These are phyloP conservation scores for Xanthoconium purpureum DNA, from an alignment of 768 basidiomycete genomes.

Conservation along the genomic window DNA sequence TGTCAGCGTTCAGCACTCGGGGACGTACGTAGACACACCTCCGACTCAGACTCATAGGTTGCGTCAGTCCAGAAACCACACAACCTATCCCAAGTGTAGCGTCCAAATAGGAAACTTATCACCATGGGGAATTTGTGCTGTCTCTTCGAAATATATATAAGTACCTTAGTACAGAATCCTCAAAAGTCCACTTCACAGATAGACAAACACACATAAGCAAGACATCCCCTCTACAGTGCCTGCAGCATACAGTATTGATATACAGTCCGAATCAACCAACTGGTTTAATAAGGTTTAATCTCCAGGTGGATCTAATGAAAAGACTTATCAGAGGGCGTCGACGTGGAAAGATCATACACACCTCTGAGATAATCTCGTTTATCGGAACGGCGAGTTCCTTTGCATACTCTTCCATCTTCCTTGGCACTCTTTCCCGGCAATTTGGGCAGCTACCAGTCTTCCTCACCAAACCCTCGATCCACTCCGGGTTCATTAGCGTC, in stretches of 20 bases:
- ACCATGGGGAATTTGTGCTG: not conserved
- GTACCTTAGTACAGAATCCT: not conserved
- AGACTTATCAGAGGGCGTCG: not conserved
- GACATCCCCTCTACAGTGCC: not conserved
- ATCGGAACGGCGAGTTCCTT: slow-evolving; percentile 28
- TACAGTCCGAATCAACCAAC: slow-evolving; percentile 14
- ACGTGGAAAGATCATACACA: slow-evolving; percentile 6
- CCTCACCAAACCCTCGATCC: slow-evolving; percentile 30
- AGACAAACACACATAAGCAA: slow-evolving; percentile 6
- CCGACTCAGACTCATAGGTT: too few species aligned
- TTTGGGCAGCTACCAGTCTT: slow-evolving; percentile 30
- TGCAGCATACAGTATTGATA: not conserved
- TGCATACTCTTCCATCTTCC: slow-evolving; percentile 30
- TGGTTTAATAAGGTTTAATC: slow-evolving; percentile 28
- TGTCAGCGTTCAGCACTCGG: too few species aligned
- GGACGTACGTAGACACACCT: too few species aligned
- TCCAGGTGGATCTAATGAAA: slow-evolving; percentile 24
- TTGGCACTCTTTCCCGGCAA: slow-evolving; percentile 31
- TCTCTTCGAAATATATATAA: not conserved
- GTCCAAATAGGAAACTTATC: too few species aligned
- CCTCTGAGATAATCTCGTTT: slow-evolving; percentile 29
- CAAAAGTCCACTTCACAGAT: not conserved
- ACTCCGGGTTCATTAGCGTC: slow-evolving; percentile 28
- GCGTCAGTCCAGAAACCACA: too few species aligned
- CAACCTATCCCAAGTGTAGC: too few species aligned